phyloP scores from a whole-genome alignment of 371 early-diverging fungal genomes.

The Blakeslea trispora region DNA sequence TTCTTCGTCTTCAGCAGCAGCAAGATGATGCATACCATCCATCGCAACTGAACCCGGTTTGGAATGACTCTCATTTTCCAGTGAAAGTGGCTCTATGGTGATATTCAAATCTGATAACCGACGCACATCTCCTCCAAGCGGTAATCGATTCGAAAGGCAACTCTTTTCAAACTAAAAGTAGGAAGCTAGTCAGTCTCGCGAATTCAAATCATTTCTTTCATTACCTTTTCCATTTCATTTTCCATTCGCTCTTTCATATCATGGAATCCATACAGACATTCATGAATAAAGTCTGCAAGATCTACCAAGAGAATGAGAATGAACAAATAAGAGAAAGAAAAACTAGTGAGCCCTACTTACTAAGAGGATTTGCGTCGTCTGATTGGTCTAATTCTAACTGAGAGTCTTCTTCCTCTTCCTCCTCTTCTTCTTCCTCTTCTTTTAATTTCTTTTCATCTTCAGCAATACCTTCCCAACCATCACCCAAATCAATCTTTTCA shows the following conservation, averaged over 20 bases:
- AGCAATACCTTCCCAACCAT: conserved; percentile 47
- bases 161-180: conserved; percentile 38
- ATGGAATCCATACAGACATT: conserved; percentile 34
- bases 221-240: conserved; percentile 21
- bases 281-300: conserved; percentile 33
- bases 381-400: neutral
- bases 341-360: conserved; percentile 4
- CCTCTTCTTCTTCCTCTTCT: conserved; percentile 10
- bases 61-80: conserved; percentile 13
- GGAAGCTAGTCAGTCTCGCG: neutral
- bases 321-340: neutral
- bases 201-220: neutral
- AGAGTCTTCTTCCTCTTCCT: neutral
- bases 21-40: neutral
- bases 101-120: conserved; percentile 51
- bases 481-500: conserved; percentile 43
- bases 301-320: conserved; percentile 2
- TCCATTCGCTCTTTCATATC: conserved; percentile 48
- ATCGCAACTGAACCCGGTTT: conserved; percentile 1
- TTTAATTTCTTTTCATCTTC: conserved; percentile 21
- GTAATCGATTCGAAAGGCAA: conserved; percentile 29
- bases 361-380: conserved; percentile 16
- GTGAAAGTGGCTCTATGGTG: conserved; percentile 33
- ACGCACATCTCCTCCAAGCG: conserved; percentile 30
- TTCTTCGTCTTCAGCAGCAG: conserved; percentile 14